Evolutionary conservation across 1,284 basidiomycete species (phyloP), one percentile per base, ranked within the genome.

Genomic region (Paramarasmius palmivorus): DNA sequence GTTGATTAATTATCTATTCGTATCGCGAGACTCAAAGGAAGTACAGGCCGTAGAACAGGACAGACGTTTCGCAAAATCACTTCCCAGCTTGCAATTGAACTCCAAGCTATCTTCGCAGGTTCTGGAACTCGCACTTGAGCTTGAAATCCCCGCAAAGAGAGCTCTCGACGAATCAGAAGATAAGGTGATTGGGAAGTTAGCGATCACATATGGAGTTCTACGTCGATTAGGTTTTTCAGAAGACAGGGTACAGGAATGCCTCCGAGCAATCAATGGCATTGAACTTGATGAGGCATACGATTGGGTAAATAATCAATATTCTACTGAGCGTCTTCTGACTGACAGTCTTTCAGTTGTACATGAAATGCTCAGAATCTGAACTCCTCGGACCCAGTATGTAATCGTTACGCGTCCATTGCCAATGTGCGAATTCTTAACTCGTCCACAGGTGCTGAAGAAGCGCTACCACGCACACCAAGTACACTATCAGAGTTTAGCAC

Each of bases 201-300:
- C 86, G 19, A 79, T 92, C 34, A 88, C 90, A 0, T 95, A 92
- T 64, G 90, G 92, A 25, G 82, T 92, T 17, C 76, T 99, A n/a
- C 77, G 88, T 55, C 81, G 88, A 50, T 76, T 96, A n/a, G 93
- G 92, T 1, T 95, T 95, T 68, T 71, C 81, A 0, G 83, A 91
- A 59, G 78, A 75, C 7, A 77, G 84, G 54, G 84, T 94, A 8
- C 77, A 84, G 50, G 77, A 86, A 57, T 95, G 92, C 60, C 69
- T 97, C 14, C 71, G 69, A 50, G 69, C 73, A 19, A 84, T 88
- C 32, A 69, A 77, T 32, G 83, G 85, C 1, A 74, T 92, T 17
- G 92, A 95, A 6, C 76, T 97, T 38, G 94, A 98, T 19, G 92
- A 95, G 53, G 94, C 92, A n/a, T 79, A 92, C 53, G 90, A 94